Base-by-base conservation (phyloP, 768 basidiomycete species). In the Collybia sordida region DNA sequence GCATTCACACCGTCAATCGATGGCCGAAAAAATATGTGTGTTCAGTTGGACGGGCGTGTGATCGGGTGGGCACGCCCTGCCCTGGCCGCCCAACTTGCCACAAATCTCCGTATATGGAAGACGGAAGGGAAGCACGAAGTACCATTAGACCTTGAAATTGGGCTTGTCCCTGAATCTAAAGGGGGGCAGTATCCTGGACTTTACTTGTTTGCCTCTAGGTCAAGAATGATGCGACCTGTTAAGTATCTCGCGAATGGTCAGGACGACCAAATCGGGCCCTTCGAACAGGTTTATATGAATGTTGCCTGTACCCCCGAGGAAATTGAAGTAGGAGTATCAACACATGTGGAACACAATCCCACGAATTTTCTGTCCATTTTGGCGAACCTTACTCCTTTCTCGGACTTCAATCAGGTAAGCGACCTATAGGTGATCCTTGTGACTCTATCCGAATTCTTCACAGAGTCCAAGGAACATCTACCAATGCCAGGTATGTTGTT, bases 241-340 rank as follows among this genome's bases (percentile, higher is more conserved):
- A 94, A 88, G 63, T 96, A 88, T 68, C 72, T 98, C 36, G 74
- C 77, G 49, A 98, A 98, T 64, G 89, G 88, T 18, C 78, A 79
- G 54, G 79, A 90, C 54, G 97, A 99, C 65, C 90, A 90, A 65
- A 79, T 98, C 47, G 97, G 97, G 3, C 81, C 96, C 6, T 99
- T 99, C 60, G 97, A 99, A 68, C 97, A 99, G 71, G 97, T 98
- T 4, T 99, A 98, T 65, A 93, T 98, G 93, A 92, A 99, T 63
- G 91, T 99, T 64, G 96, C 97, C 2, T 87, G 91, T 60, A 90
- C 83, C 47, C 86, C 86, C 3, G 86, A 87, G 58, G 97, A 97
- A 68, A 86, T 98, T 49, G 81, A 85, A 47, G 66, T 72, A 48
- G 83, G 78, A 14, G 74, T 90, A 6, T 88, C 93, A 17, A 90